A percentile compares a stretch with the other conserved stretches of the same genome.
Evolutionary conservation across 1,284 basidiomycete genomes (phyloP).

Genomic region (Apiotrichum porosum): DNA sequence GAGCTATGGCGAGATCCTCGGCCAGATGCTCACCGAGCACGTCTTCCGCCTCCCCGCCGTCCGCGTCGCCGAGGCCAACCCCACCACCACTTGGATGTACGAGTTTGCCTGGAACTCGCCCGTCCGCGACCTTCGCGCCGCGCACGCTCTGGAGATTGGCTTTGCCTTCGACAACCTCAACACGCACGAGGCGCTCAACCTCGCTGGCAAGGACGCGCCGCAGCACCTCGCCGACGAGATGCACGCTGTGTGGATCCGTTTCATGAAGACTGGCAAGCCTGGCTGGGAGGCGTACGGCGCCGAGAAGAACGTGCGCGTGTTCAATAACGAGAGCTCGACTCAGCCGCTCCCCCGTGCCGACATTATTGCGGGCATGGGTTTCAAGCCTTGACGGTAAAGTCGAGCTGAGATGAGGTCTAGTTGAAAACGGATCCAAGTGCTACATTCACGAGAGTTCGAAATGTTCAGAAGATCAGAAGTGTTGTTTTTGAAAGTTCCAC

Average conservation of each 20-base stretch:
- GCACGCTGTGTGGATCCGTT: slow-evolving; percentile 3
- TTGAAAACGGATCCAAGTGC: too few relatives aligned
- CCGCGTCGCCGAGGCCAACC: neutral
- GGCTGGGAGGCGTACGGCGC: neutral
- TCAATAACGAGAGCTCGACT: too few relatives aligned
- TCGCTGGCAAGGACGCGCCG: neutral
- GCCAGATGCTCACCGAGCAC: neutral
- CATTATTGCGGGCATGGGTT: neutral
- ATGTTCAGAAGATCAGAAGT: too few relatives aligned
- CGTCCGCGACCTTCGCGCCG: neutral
- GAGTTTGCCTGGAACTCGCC: neutral
- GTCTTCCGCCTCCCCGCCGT: neutral
- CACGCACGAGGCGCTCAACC: neutral
- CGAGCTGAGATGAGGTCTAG: too few relatives aligned
- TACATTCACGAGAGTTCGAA: too few relatives aligned
- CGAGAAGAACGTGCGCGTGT: too few relatives aligned
- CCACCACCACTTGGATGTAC: neutral
- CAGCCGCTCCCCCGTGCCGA: neutral
- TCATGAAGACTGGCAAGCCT: neutral
- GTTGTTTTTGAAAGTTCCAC: too few relatives aligned
- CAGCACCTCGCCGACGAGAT: neutral
- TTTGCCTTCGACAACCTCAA: neutral
- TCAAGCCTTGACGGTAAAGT: too few relatives aligned
- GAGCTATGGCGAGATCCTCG: neutral
- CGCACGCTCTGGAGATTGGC: neutral